A percentile compares a stretch with the other conserved stretches of the same genome.
phyloP scores from a whole-genome alignment of 257 asterid species.

The Linderniella brevidens region DNA sequence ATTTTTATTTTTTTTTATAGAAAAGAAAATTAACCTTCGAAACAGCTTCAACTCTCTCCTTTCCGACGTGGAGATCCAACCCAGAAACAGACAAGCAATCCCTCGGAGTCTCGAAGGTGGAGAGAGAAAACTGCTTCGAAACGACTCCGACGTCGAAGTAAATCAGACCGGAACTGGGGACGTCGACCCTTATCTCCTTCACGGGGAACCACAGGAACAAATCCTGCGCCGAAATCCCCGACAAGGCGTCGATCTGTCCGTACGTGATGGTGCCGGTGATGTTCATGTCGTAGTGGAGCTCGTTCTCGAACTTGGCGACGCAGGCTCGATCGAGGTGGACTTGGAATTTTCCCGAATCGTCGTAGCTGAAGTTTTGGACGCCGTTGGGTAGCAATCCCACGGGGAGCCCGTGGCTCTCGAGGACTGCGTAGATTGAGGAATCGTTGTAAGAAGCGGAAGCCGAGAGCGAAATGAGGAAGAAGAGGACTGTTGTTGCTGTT shows the following conservation, averaged over 20 bases:
- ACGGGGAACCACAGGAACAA: constrained; percentile 95
- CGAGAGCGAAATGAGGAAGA: constrained; percentile 12
- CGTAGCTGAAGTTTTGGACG: constrained; percentile 44
- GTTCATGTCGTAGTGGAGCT: constrained; percentile 51
- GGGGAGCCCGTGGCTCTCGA: constrained; percentile 56
- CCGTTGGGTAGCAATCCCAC: constrained; percentile 85
- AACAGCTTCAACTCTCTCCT: constrained; percentile 15
- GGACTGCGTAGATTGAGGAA: constrained; percentile 51
- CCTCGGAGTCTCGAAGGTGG: constrained; percentile 74
- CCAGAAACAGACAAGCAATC: constrained; percentile 56
- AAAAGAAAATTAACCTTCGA: constrained; percentile 23
- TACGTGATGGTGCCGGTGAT: constrained; percentile 44
- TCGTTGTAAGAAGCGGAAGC: constrained; percentile 10
- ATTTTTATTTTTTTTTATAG: neutral
- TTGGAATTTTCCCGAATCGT: constrained; percentile 50
- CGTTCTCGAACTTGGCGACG: constrained; percentile 76
- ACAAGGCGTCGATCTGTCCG: constrained; percentile 55
- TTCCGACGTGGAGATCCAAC: constrained; percentile 33
- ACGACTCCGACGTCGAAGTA: constrained; percentile 90
- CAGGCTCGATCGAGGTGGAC: constrained; percentile 70
- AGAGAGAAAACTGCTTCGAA: constrained; percentile 81
- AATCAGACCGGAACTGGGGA: constrained; percentile 82
- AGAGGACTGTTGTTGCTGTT: constrained; percentile 8
- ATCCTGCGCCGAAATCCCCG: constrained; percentile 87
- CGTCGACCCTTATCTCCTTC: constrained; percentile 69